Evolutionary conservation across 148 eudicot genomes (phyloP).

Genomic region (Rhododendron mucronatum): DNA sequence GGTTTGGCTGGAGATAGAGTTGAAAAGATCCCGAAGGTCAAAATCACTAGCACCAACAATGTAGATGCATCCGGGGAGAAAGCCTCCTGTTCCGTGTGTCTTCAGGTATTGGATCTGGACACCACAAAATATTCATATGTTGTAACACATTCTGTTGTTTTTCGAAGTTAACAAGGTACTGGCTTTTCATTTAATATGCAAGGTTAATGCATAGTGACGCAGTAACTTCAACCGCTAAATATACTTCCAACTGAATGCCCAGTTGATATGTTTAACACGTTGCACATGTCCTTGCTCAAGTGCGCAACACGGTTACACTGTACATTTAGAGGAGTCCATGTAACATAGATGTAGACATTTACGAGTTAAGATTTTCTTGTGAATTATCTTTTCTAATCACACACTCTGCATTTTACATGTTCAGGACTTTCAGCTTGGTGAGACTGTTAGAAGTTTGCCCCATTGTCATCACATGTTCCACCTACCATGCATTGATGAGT

Average conservation of each 20-base stretch:
- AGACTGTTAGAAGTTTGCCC: conserved; percentile 78
- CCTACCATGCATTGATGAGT: conserved; percentile 93
- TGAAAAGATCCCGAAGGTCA: conserved; percentile 81
- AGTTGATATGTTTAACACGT: not conserved
- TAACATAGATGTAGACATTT: not conserved
- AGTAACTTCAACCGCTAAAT: not conserved
- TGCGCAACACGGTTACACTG: not conserved
- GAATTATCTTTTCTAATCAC: not conserved
- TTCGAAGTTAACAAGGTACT: not conserved
- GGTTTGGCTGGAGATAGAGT: conserved; percentile 78
- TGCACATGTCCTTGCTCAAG: not conserved
- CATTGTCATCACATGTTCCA: conserved; percentile 93
- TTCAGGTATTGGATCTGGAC: conserved; percentile 50
- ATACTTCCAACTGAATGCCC: not conserved
- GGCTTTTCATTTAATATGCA: not conserved
- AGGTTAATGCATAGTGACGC: not conserved
- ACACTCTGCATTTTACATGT: not conserved
- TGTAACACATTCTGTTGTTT: not conserved
- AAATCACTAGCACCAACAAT: conserved; percentile 55
- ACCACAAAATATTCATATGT: not conserved
- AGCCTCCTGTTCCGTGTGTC: conserved; percentile 91
- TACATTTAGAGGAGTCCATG: not conserved
- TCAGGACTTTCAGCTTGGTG: conserved; percentile 90
- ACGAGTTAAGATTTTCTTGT: not conserved
- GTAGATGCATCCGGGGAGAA: conserved; percentile 76